Percentiles rank a stretch among this genome's conserved stretches.
Conservation (phyloP, 2,329 filamentous ascomycete species). For the Geosmithia morbida region DNA sequence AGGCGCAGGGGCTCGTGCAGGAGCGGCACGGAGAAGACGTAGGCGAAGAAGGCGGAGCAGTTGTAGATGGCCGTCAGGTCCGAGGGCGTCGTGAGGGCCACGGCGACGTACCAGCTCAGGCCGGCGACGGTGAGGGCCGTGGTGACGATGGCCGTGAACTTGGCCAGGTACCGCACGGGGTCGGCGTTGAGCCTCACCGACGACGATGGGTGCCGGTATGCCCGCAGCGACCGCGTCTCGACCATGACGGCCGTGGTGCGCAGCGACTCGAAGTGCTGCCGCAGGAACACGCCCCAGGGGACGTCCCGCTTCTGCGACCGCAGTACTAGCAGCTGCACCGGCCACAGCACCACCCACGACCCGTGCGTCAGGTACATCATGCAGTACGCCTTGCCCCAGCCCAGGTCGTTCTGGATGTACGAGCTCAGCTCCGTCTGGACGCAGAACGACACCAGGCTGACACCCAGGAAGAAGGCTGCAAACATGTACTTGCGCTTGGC, state of each 20-base stretch:
- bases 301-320: conserved; percentile 64
- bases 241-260: conserved; percentile 63
- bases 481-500: conserved; percentile 77
- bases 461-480: conserved; percentile 66
- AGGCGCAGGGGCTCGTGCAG: conserved; percentile 70
- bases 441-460: conserved; percentile 79
- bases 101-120: conserved; percentile 88
- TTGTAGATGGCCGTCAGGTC: conserved; percentile 98
- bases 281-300: conserved; percentile 79
- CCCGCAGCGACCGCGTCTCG: conserved; percentile 58
- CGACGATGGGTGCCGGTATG: conserved; percentile 27
- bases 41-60: conserved; percentile 96
- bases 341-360: conserved; percentile 86
- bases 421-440: conserved; percentile 92
- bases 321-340: conserved; percentile 64
- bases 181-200: conserved; percentile 19
- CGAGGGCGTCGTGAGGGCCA: conserved; percentile 81
- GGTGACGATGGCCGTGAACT: conserved; percentile 70
- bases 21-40: conserved; percentile 86
- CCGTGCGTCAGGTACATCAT: conserved; percentile 98
- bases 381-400: conserved; percentile 98
- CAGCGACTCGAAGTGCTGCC: conserved; percentile 37
- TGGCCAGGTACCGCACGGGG: conserved; percentile 55
- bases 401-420: conserved; percentile 81
- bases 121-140: conserved; percentile 79